Conservation (phyloP, 306 rosid genomes). For the Biancaea sappan region DNA sequence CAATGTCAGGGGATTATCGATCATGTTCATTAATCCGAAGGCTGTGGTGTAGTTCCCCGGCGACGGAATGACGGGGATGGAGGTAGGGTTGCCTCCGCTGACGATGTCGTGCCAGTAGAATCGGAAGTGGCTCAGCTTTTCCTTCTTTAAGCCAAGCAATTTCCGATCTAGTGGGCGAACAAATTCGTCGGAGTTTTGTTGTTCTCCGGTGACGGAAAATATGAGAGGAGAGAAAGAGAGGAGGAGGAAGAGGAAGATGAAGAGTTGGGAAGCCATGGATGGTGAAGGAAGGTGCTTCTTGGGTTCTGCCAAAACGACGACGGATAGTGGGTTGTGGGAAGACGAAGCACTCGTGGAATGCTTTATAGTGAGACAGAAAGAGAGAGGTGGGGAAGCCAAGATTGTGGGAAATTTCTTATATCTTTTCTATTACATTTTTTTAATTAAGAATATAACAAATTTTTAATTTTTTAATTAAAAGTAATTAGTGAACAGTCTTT, state of each 20-base stretch:
- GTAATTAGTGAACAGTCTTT: too few relatives aligned
- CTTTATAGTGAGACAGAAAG: not conserved
- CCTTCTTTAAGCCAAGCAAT: conserved; percentile 37
- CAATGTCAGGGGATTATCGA: conserved; percentile 50
- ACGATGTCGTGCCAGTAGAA: conserved; percentile 71
- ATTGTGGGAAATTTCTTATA: too few relatives aligned
- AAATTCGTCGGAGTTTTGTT: conserved; percentile 14
- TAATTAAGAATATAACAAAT: too few relatives aligned
- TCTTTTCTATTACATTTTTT: too few relatives aligned
- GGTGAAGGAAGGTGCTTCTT: not conserved
- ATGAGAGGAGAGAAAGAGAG: not conserved
- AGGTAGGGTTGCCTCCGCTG: conserved; percentile 43
- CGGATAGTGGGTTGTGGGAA: not conserved
- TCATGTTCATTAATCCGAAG: conserved; percentile 40
- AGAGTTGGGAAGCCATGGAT: conserved; percentile 39
- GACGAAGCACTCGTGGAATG: not conserved
- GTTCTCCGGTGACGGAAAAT: not conserved
- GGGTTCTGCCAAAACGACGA: not conserved
- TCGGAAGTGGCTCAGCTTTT: conserved; percentile 62
- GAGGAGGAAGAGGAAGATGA: conserved; percentile 7
- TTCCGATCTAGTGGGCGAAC: conserved; percentile 37
- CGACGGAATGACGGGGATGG: conserved; percentile 34
- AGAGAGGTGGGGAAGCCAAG: too few relatives aligned
- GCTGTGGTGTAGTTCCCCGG: conserved; percentile 23
- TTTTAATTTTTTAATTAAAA: too few relatives aligned